These are phyloP conservation scores for Chromosphaera perkinsii DNA, from an alignment of 208 protist genomes.

Conservation along the genomic window DNA sequence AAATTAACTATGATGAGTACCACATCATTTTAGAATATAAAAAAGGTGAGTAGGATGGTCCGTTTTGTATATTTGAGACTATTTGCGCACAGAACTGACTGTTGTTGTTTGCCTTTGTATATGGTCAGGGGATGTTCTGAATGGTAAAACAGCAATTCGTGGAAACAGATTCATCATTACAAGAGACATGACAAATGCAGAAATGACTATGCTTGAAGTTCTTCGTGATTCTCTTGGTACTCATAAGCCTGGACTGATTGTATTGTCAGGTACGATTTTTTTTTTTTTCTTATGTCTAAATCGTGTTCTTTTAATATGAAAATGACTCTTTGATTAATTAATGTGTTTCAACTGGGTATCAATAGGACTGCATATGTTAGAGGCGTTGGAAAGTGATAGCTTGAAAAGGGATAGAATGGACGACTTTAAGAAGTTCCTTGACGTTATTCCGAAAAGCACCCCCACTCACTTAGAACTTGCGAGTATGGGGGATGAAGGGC, in stretches of 20 bases:
- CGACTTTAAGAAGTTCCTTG: neutral
- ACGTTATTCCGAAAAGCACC: neutral
- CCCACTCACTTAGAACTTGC: slow-evolving; percentile 23
- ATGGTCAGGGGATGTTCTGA: no score
- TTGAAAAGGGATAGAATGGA: neutral
- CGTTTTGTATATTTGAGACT: neutral
- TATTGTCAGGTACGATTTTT: no score
- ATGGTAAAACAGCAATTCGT: neutral
- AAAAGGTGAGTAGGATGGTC: slow-evolving; percentile 8
- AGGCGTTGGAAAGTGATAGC: neutral
- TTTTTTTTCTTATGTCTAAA: no score
- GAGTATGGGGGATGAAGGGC: neutral
- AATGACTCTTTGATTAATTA: no score
- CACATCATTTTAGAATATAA: slow-evolving; percentile 31
- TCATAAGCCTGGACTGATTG: neutral
- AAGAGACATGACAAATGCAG: slow-evolving; percentile 16
- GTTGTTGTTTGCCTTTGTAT: no score
- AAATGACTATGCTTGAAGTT: neutral
- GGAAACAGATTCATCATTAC: slow-evolving; percentile 29
- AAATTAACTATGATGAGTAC: neutral
- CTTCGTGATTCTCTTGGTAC: neutral
- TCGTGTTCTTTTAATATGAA: no score
- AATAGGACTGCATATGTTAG: slow-evolving; percentile 22
- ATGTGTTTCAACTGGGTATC: neutral
- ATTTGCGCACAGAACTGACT: no score